Evolutionary conservation across 495 filamentous ascomycete species (phyloP), one percentile per base, ranked within the genome.

Genomic region (Pyronema domesticum): DNA sequence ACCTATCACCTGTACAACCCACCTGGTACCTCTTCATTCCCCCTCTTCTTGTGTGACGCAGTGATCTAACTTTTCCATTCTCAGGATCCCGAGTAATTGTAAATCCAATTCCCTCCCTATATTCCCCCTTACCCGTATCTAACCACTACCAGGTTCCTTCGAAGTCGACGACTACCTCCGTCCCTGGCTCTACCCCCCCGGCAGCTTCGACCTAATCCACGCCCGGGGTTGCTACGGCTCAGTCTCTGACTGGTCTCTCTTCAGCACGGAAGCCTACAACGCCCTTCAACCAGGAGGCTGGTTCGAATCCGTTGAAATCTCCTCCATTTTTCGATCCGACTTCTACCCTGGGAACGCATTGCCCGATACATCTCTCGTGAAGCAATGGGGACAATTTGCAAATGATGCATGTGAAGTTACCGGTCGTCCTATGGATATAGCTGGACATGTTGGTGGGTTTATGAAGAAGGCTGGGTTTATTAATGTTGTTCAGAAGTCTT

Each of bases 1-100:
- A 85, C 58, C 70, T 85, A 8, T 79, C 76, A 0, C 76, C 79
- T 6, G 73, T 76, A 33, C 73, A 76, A 42, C 70, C 71, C 0
- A 43, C 51, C 10, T 67, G 68, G 54, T 58, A 46, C n/a, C 15
- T 44, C 39, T 30, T 15, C 8, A 11, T 33, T 57, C 14, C 6
- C 6, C 6, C 39, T n/a, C 6, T 7, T 42, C 11, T 40, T 7
- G 7, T 40, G 37, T 7, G 37, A 40, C 7, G 44, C 17, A 46
- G 35, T 13, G n/a, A 57, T 10, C 40, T 23, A 37, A 37, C 33
- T 7, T 5, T 35, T 23, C 23, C 13, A 18, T 7, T 6, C 46
- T 11, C 17, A 58, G 55, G 62, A 54, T 63, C 17, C 58, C 63
- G 6, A 40, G 51, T 8, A 65, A 64, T 13, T 65, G 58, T 13